Conservation (phyloP, 1,139 yeast genomes). For the Protomyces gravidus region DNA sequence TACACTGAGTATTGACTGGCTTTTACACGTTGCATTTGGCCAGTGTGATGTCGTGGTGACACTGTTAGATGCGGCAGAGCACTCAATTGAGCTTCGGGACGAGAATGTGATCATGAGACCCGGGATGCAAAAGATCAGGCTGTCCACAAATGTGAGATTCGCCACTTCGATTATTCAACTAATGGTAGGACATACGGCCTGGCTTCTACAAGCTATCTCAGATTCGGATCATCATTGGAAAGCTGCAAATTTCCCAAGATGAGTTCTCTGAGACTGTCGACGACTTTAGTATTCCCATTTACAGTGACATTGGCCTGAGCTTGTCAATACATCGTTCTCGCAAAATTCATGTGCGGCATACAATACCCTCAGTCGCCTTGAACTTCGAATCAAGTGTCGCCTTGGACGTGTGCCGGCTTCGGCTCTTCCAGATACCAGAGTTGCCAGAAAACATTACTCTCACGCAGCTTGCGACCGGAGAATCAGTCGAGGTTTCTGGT, state of each 20-base stretch:
- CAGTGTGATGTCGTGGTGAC: not conserved
- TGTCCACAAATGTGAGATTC: not conserved
- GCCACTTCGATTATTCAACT: no score
- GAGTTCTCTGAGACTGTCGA: not conserved
- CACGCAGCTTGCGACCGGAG: no score
- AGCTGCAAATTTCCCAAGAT: no score
- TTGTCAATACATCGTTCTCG: not conserved
- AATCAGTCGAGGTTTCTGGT: no score
- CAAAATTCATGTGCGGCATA: not conserved
- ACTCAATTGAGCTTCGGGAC: not conserved
- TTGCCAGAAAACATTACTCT: no score
- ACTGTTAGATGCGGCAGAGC: not conserved
- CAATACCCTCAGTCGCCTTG: no score
- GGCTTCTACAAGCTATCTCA: no score
- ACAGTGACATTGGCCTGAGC: not conserved
- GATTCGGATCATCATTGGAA: no score
- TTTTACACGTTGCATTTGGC: not conserved
- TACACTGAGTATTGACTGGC: not conserved
- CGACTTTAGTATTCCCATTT: not conserved
- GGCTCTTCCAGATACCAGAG: no score
- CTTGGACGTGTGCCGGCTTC: no score
- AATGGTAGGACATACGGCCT: not conserved
- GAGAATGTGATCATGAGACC: not conserved
- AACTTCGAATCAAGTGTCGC: no score
- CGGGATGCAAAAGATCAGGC: not conserved